Base-by-base conservation (phyloP, 1,284 basidiomycete species). In the Takashimella koratensis region DNA sequence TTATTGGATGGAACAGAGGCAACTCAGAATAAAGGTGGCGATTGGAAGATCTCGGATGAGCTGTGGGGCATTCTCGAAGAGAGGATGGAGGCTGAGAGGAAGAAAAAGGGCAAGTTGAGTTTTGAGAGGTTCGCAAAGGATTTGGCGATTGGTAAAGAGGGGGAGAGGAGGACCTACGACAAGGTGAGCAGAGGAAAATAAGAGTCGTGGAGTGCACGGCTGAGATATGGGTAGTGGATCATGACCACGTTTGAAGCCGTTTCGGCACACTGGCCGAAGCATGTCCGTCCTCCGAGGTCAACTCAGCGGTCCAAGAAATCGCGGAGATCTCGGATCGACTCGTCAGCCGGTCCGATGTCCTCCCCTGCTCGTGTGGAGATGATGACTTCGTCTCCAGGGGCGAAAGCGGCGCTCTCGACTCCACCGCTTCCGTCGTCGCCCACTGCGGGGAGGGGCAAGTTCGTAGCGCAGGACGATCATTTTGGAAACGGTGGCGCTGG, bases 191-290 rank as follows among this genome's bases (percentile, higher is more conserved):
- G n/a, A n/a, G n/a, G n/a, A n/a, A n/a, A n/a, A n/a, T n/a, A n/a
- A n/a, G n/a, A n/a, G n/a, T n/a, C n/a, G n/a, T n/a, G n/a, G n/a
- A n/a, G n/a, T n/a, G n/a, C n/a, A n/a, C n/a, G n/a, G n/a, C n/a
- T n/a, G n/a, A n/a, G n/a, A n/a, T n/a, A n/a, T n/a, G n/a, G n/a
- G 5, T 45, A 75, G 74, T 87, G 84, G 81, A 84, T 90, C 43
- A 87, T 91, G 85, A 88, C 88, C 1, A 85, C 88, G 0, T 95
- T 94, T 63, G 86, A 93, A 68, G 93, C 90, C 49, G 79, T 90
- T 5, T 66, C 70, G 0, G 70, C 71, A 0, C 70, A 72, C 56
- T 75, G 76, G 76, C 74, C 74, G 2, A 64, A 62, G 45, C 52
- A 49, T 4, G 44, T 54, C 20, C 60, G 57, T 26, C 48, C 52